Conservation (phyloP, 1,139 yeast species). For the Candida frijolesensis region DNA sequence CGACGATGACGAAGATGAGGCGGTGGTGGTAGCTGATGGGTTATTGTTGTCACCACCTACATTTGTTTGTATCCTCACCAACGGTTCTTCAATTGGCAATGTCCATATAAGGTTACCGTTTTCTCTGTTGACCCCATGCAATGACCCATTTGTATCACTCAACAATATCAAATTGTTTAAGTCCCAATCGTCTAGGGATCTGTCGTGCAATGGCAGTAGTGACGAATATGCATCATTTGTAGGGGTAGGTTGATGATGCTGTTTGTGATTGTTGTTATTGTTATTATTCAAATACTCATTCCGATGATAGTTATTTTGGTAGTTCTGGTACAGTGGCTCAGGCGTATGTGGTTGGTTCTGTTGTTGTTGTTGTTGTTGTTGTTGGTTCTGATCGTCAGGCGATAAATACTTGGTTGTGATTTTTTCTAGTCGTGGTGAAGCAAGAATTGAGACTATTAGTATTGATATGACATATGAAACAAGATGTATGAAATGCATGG, state of each 20-base stretch:
- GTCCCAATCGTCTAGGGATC: slow-evolving; percentile 55
- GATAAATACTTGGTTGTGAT: slow-evolving; percentile 19
- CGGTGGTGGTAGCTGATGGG: background rate
- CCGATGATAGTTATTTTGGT: slow-evolving; percentile 13
- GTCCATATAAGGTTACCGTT: slow-evolving; percentile 85
- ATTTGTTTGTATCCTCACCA: slow-evolving; percentile 48
- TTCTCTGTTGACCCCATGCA: slow-evolving; percentile 78
- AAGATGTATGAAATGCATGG: slow-evolving; percentile 4
- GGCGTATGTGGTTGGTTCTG: background rate
- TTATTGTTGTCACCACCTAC: background rate
- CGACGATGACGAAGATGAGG: slow-evolving; percentile 18
- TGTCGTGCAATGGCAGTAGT: slow-evolving; percentile 36
- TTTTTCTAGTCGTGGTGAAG: slow-evolving; percentile 30
- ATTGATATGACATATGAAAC: slow-evolving; percentile 9
- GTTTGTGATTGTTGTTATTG: slow-evolving; percentile 7
- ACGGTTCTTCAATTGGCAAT: slow-evolving; percentile 54
- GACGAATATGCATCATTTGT: slow-evolving; percentile 9
- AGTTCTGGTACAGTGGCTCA: background rate
- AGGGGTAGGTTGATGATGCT: slow-evolving; percentile 5
- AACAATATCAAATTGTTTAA: slow-evolving; percentile 66
- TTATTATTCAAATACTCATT: slow-evolving; percentile 10
- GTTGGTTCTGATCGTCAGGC: slow-evolving; percentile 9
- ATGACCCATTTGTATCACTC: slow-evolving; percentile 85
- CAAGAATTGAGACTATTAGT: slow-evolving; percentile 13
- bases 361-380: slow-evolving; percentile 12